Percentiles rank a stretch among this genome's conserved stretches.
Evolutionary conservation across 306 rosid genomes (phyloP).

Genomic region (cucumber (Cucumis sativus)): Cucumber_9930_V3 NC_026657.2:16286501-16287000

Average conservation of each 20-base stretch:
- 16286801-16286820: not conserved
- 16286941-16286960: constrained; percentile 89
- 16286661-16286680: not conserved
- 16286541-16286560: too few relatives aligned
- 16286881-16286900: not conserved
- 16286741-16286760: constrained; percentile 84
- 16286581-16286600: too few relatives aligned
- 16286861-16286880: not conserved
- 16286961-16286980: constrained; percentile 88
- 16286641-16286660: not conserved
- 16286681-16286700: constrained; percentile 73
- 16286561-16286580: too few relatives aligned
- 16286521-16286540: too few relatives aligned
- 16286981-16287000: constrained; percentile 67
- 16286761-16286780: constrained; percentile 89
- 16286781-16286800: constrained; percentile 26
- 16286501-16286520: too few relatives aligned
- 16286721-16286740: constrained; percentile 86
- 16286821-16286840: not conserved
- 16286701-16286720: constrained; percentile 88
- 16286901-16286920: constrained; percentile 64
- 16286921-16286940: constrained; percentile 98
- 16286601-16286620: not conserved
- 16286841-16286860: not conserved
- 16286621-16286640: not conserved